phyloP scores from a whole-genome alignment of 192 early-diverging fungal genomes.

The Spizellomyces punctatus region DNA sequence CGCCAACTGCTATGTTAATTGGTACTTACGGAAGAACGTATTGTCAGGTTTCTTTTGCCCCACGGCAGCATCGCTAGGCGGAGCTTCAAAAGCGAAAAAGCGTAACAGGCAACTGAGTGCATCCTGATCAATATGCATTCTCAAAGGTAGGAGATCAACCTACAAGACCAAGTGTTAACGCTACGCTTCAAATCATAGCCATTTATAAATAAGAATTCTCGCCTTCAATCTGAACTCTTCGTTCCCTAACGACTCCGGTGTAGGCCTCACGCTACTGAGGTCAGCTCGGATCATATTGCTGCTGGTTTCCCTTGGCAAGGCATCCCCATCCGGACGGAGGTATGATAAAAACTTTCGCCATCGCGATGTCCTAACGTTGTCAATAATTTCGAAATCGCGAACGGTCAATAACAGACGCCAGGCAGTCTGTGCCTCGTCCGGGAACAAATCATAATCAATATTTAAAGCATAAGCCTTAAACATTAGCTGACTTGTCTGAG shows the following conservation, averaged over 20 bases:
- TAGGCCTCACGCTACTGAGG: constrained; percentile 60
- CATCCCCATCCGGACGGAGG: constrained; percentile 56
- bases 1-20: background rate
- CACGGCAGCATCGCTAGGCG: constrained; percentile 23
- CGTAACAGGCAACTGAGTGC: constrained; percentile 78
- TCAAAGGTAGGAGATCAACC: constrained; percentile 73
- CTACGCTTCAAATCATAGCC: background rate
- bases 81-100: constrained; percentile 69
- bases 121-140: constrained; percentile 93
- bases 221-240: constrained; percentile 68
- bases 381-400: constrained; percentile 73
- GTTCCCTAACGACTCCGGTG: constrained; percentile 42
- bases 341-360: constrained; percentile 81
- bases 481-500: constrained; percentile 52
- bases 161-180: constrained; percentile 22
- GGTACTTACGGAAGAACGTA: constrained; percentile 44
- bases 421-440: constrained; percentile 45
- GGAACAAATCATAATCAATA: constrained; percentile 58
- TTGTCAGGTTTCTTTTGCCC: constrained; percentile 14
- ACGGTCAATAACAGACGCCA: constrained; percentile 54
- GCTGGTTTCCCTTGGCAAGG: constrained; percentile 58
- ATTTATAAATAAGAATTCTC: background rate
- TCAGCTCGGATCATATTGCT: constrained; percentile 70
- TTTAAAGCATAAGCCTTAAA: constrained; percentile 55
- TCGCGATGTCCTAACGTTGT: constrained; percentile 70